phyloP scores from a whole-genome alignment of 164 flowering plant species.

The Dillenia turbinata region DNA sequence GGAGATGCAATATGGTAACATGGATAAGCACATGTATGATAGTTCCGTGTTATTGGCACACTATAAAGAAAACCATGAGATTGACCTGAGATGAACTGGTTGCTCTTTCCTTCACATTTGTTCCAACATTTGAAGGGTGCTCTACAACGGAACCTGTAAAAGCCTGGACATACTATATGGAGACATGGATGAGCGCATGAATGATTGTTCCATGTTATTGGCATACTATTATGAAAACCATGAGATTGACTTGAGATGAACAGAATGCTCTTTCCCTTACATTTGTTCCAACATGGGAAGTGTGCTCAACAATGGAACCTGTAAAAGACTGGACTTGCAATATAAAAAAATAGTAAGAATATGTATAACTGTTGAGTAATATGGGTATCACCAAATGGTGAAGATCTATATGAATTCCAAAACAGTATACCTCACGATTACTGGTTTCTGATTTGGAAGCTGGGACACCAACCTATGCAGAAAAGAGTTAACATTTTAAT shows the following conservation, averaged over 20 bases:
- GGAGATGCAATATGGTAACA: slow-evolving; percentile 3
- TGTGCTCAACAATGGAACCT: slow-evolving; percentile 69
- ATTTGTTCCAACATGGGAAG: slow-evolving; percentile 27
- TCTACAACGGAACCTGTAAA: slow-evolving; percentile 76
- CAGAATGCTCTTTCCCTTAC: slow-evolving; percentile 13
- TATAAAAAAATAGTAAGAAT: too few relatives aligned
- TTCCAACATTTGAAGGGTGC: slow-evolving; percentile 36
- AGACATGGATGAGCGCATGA: too few relatives aligned
- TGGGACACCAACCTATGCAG: too few relatives aligned
- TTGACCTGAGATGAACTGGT: slow-evolving; percentile 40
- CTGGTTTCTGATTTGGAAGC: too few relatives aligned
- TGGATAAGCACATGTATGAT: too few relatives aligned
- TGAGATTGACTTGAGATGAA: slow-evolving; percentile 40
- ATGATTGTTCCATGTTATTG: not conserved
- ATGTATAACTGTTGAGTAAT: not conserved
- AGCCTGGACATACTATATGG: slow-evolving; percentile 37
- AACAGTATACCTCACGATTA: too few relatives aligned
- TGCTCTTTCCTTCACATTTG: slow-evolving; percentile 16
- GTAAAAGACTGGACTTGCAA: slow-evolving; percentile 56
- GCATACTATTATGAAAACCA: not conserved
- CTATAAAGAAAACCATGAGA: slow-evolving; percentile 1
- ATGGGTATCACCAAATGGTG: not conserved
- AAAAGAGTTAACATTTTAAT: too few relatives aligned
- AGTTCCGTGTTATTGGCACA: not conserved
- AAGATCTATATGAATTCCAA: not conserved